Evolutionary conservation across 2,329 filamentous ascomycete species (phyloP).

Genomic region (Scedosporium dehoogii): DNA sequence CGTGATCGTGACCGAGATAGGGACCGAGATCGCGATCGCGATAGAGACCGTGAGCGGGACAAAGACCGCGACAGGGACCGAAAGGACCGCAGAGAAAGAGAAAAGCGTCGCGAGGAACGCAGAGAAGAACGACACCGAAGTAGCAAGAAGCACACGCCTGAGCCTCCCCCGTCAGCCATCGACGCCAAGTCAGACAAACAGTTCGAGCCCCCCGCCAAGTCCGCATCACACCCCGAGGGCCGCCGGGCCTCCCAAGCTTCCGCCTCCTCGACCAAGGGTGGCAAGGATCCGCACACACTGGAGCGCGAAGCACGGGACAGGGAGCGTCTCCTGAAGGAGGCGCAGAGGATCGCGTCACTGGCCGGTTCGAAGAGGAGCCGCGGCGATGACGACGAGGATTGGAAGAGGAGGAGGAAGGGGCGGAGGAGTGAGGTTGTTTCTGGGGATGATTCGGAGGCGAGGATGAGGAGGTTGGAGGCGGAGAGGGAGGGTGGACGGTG

Average conservation of each 20-base stretch:
- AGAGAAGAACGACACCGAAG: constrained; percentile 29
- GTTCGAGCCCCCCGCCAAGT: not conserved
- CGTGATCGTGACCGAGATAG: constrained; percentile 31
- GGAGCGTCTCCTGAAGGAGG: constrained; percentile 58
- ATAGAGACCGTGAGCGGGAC: constrained; percentile 21
- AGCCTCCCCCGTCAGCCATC: constrained; percentile 2
- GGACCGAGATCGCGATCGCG: constrained; percentile 24
- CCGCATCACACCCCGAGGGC: not conserved
- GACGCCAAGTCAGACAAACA: not conserved
- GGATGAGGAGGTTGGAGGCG: constrained; percentile 45
- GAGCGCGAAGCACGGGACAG: constrained; percentile 59
- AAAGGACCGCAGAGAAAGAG: constrained; percentile 17
- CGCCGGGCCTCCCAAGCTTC: constrained; percentile 28
- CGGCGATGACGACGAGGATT: constrained; percentile 22
- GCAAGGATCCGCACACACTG: constrained; percentile 53
- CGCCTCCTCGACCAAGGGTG: constrained; percentile 8
- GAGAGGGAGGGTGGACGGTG: constrained; percentile 48
- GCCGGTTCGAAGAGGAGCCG: constrained; percentile 40
- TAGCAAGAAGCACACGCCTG: constrained; percentile 18
- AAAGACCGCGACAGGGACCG: constrained; percentile 19
- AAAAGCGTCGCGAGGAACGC: constrained; percentile 25
- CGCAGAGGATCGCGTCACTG: constrained; percentile 52
- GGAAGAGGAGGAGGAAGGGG: constrained; percentile 26
- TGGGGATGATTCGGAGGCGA: constrained; percentile 40
- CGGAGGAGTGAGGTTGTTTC: constrained; percentile 38